A percentile compares a stretch with the other conserved stretches of the same genome.
Conservation (phyloP, 257 asterid species). For the Plantago major region DNA sequence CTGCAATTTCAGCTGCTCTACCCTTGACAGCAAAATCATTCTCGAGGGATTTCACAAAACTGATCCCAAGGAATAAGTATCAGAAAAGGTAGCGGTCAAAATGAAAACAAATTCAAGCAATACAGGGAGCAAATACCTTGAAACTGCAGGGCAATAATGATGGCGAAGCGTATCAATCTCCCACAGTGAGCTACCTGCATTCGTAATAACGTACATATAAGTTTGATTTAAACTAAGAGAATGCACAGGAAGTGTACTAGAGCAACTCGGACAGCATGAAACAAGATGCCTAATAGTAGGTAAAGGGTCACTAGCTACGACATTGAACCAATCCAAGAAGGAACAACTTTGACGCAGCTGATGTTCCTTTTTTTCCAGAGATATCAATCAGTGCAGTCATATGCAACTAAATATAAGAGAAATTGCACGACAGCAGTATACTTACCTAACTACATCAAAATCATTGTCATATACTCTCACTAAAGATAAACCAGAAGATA, state of each 20-base stretch:
- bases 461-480: too few species aligned
- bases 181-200: slow-evolving; percentile 93
- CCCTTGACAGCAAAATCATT: slow-evolving; percentile 72
- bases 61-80: slow-evolving; percentile 22
- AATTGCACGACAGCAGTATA: too few species aligned
- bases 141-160: slow-evolving; percentile 85
- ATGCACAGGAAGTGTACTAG: not conserved
- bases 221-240: slow-evolving; percentile 9
- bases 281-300: too few species aligned
- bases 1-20: slow-evolving; percentile 69
- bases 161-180: slow-evolving; percentile 82
- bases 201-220: slow-evolving; percentile 9
- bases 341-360: too few species aligned
- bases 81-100: slow-evolving; percentile 1
- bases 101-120: not conserved
- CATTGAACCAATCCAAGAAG: too few species aligned
- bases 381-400: too few species aligned
- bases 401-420: too few species aligned
- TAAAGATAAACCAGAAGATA: too few species aligned
- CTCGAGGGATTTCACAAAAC: slow-evolving; percentile 75
- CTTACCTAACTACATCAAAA: too few species aligned
- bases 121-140: slow-evolving; percentile 43
- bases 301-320: too few species aligned
- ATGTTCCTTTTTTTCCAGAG: too few species aligned
- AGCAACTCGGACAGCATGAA: too few species aligned